A percentile compares a stretch with the other conserved stretches of the same genome.
phyloP scores from a whole-genome alignment of 176 grass and related monocot genomes.

The Rhynchospora tenuis region DNA sequence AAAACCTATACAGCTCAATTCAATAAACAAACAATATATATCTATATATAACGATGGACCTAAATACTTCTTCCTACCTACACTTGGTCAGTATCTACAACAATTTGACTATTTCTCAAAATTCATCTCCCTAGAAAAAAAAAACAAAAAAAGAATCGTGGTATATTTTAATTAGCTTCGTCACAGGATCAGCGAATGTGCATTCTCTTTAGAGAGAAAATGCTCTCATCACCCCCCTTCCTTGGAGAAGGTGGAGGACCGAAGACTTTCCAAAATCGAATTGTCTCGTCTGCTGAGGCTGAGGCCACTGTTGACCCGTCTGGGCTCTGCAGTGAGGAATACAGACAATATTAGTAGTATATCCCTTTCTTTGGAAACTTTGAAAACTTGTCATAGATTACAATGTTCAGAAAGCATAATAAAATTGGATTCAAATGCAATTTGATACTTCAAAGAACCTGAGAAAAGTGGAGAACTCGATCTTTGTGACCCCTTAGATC shows the following conservation, averaged over 20 bases:
- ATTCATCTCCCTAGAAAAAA: background rate
- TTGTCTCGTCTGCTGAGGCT: conserved; percentile 32
- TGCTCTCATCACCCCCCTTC: conserved; percentile 7
- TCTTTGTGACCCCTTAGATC: conserved; percentile 29
- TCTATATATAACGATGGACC: background rate
- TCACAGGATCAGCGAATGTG: conserved; percentile 30
- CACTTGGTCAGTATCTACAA: background rate
- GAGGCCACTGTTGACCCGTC: conserved; percentile 35
- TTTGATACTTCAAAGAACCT: conserved; percentile 27
- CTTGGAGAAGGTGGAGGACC: background rate
- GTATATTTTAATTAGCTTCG: background rate
- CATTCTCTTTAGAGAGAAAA: conserved; percentile 34
- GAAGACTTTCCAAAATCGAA: conserved; percentile 44
- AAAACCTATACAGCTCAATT: background rate
- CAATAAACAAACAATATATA: background rate
- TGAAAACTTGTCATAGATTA: background rate
- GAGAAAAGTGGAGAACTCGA: conserved; percentile 34
- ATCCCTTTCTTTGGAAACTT: background rate
- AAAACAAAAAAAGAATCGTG: conserved; percentile 6
- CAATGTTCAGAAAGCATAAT: background rate
- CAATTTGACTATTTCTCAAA: background rate
- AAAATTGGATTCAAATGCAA: background rate
- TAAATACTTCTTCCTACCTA: background rate
- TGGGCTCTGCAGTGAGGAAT: conserved; percentile 25
- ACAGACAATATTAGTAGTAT: background rate